Percentiles rank a stretch among this genome's conserved stretches.
These are phyloP conservation scores for Acanthamoeba lenticulata DNA, from an alignment of 208 protist genomes.

Conservation along the genomic window DNA sequence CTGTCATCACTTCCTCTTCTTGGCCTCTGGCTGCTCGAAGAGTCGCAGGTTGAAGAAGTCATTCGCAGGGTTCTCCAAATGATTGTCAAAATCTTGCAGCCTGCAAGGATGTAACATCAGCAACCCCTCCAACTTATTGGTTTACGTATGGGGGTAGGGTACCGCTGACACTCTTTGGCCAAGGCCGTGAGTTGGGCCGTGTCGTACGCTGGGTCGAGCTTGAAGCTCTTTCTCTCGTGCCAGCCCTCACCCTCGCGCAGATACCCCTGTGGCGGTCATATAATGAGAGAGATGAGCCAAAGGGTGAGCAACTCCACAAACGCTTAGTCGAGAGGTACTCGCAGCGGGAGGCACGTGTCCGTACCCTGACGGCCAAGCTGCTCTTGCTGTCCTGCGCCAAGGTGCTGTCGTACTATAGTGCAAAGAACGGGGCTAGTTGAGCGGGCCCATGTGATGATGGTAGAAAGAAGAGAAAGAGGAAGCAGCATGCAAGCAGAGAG, in stretches of 20 bases:
- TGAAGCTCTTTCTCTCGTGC: slow-evolving; percentile 42
- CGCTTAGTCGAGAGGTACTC: neutral
- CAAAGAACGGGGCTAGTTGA: neutral
- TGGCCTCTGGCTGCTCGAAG: slow-evolving; percentile 15
- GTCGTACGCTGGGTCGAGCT: neutral
- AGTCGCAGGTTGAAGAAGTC: slow-evolving; percentile 59
- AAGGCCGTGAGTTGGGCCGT: neutral
- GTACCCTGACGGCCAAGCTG: slow-evolving; percentile 4
- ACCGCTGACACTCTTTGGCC: neutral
- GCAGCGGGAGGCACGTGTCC: neutral
- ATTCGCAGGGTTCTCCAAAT: slow-evolving; percentile 31
- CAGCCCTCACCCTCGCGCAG: neutral
- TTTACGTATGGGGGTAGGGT: neutral
- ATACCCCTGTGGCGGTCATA: neutral
- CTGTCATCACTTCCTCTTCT: slow-evolving; percentile 26
- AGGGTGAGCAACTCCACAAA: neutral
- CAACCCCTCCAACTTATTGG: neutral
- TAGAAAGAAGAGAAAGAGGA: neutral
- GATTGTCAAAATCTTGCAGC: slow-evolving; percentile 68
- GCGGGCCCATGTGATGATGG: neutral
- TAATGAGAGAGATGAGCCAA: neutral
- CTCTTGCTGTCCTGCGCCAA: neutral
- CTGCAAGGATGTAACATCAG: neutral
- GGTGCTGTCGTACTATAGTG: neutral
- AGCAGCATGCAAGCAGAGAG: neutral